Percentiles rank a stretch among this genome's conserved stretches.
phyloP scores from a whole-genome alignment of 2,329 filamentous ascomycete genomes.

The Stemphylium lycopersici region DNA sequence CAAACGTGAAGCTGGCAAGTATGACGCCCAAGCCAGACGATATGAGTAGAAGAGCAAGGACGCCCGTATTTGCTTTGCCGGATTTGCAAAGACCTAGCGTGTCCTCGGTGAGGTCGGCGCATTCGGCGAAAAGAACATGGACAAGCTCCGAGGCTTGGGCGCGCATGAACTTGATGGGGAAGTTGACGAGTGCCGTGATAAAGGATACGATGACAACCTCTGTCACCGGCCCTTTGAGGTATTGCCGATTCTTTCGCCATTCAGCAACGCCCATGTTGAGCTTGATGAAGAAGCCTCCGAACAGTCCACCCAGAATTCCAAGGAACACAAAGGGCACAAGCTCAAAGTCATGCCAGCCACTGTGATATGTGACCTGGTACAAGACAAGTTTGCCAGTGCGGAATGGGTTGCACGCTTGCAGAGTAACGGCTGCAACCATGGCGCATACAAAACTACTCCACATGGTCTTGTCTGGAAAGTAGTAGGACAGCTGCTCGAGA shows the following conservation, averaged over 20 bases:
- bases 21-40: slow-evolving; percentile 85
- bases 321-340: slow-evolving; percentile 85
- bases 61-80: slow-evolving; percentile 79
- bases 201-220: slow-evolving; percentile 83
- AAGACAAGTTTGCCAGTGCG: slow-evolving; percentile 93
- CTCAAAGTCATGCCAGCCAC: slow-evolving; percentile 93
- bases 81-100: slow-evolving; percentile 89
- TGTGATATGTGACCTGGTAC: slow-evolving; percentile 93
- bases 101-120: slow-evolving; percentile 80
- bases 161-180: slow-evolving; percentile 95
- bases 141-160: slow-evolving; percentile 91
- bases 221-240: slow-evolving; percentile 71
- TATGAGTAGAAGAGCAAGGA: slow-evolving; percentile 80
- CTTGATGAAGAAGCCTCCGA: slow-evolving; percentile 93
- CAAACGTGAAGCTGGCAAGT: slow-evolving; percentile 87
- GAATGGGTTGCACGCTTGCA: slow-evolving; percentile 93
- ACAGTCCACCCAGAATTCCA: slow-evolving; percentile 89
- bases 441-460: slow-evolving; percentile 99
- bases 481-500: slow-evolving; percentile 95
- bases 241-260: slow-evolving; percentile 75
- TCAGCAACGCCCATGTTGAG: slow-evolving; percentile 85
- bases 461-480: slow-evolving; percentile 99
- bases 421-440: slow-evolving; percentile 94
- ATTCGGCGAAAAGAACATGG: slow-evolving; percentile 90
- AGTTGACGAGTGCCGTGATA: slow-evolving; percentile 88